Percentiles rank a stretch among this genome's conserved stretches.
These are phyloP conservation scores for Elsinoe fawcettii DNA, from an alignment of 2,329 filamentous ascomycete species.

Conservation along the genomic window DNA sequence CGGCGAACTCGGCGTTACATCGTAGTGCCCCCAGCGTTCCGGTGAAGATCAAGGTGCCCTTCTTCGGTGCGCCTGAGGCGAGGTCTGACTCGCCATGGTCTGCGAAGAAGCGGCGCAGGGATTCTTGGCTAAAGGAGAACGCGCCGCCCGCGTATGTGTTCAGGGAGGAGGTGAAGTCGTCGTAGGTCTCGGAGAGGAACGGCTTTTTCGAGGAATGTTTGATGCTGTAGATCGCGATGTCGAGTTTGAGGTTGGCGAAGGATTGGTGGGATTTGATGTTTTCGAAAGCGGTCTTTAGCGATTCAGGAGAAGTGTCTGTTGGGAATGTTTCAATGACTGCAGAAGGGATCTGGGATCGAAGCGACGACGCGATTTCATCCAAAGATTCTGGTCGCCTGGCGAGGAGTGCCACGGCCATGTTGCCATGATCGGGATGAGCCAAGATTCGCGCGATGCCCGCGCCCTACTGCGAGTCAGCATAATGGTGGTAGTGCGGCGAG, in stretches of 20 bases:
- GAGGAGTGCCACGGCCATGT: slow-evolving; percentile 49
- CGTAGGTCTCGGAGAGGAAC: slow-evolving; percentile 47
- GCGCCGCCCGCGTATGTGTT: slow-evolving; percentile 49
- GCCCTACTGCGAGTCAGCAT: slow-evolving; percentile 30
- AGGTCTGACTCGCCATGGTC: slow-evolving; percentile 45
- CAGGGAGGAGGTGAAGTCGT: slow-evolving; percentile 42
- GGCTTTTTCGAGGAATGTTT: slow-evolving; percentile 50
- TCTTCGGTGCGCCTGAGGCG: slow-evolving; percentile 42
- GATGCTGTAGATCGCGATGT: slow-evolving; percentile 49
- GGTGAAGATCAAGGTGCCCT: slow-evolving; percentile 52
- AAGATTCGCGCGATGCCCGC: slow-evolving; percentile 51
- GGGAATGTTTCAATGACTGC: slow-evolving; percentile 46
- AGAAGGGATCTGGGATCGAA: slow-evolving; percentile 35
- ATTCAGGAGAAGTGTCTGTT: slow-evolving; percentile 42
- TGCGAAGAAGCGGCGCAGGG: slow-evolving; percentile 44
- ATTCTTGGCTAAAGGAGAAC: slow-evolving; percentile 49
- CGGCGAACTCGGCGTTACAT: slow-evolving; percentile 47
- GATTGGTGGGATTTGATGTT: slow-evolving; percentile 43
- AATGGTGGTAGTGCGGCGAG: slow-evolving; percentile 15
- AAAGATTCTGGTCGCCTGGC: slow-evolving; percentile 43
- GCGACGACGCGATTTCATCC: slow-evolving; percentile 35
- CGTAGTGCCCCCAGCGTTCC: slow-evolving; percentile 46
- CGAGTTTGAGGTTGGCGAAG: slow-evolving; percentile 44
- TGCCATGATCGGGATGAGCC: slow-evolving; percentile 44
- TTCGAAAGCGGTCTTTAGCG: slow-evolving; percentile 42